A percentile compares a stretch with the other conserved stretches of the same genome.
These are phyloP conservation scores for Dothistroma pini DNA, from an alignment of 2,329 filamentous ascomycete species.

Conservation along the genomic window DNA sequence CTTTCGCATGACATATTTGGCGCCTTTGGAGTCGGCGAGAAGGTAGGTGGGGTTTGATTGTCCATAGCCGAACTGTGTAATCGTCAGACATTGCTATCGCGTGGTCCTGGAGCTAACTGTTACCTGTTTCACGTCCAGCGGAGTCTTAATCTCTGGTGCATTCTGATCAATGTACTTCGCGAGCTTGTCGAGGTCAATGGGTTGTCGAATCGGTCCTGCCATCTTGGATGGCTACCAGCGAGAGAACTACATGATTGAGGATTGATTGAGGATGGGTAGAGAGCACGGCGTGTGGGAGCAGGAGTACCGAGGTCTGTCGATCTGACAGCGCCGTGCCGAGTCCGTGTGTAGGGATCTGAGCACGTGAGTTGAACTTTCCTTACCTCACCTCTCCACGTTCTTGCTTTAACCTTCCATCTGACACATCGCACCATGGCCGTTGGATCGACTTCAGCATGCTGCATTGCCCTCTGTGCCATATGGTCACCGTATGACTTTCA, in stretches of 20 bases:
- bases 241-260: slow-evolving; percentile 12
- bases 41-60: slow-evolving; percentile 98
- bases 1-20: slow-evolving; percentile 87
- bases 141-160: slow-evolving; percentile 79
- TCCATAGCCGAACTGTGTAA: slow-evolving; percentile 82
- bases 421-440: no score
- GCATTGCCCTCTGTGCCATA: no score
- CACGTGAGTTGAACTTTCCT: no score
- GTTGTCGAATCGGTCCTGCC: slow-evolving; percentile 86
- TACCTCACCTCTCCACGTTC: no score
- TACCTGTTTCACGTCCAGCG: slow-evolving; percentile 87
- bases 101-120: not conserved
- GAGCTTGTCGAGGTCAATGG: slow-evolving; percentile 76
- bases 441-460: no score
- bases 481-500: no score
- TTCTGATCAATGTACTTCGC: slow-evolving; percentile 72
- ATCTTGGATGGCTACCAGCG: slow-evolving; percentile 42
- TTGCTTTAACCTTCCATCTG: no score
- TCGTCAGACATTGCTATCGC: not conserved
- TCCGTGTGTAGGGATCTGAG: not conserved
- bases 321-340: not conserved
- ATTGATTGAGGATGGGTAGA: not conserved
- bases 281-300: not conserved
- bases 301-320: slow-evolving; percentile 2
- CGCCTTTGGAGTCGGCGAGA: slow-evolving; percentile 66